phyloP scores from a whole-genome alignment of 139 green algal genomes.

The Protoeuglena noctilucae region DNA sequence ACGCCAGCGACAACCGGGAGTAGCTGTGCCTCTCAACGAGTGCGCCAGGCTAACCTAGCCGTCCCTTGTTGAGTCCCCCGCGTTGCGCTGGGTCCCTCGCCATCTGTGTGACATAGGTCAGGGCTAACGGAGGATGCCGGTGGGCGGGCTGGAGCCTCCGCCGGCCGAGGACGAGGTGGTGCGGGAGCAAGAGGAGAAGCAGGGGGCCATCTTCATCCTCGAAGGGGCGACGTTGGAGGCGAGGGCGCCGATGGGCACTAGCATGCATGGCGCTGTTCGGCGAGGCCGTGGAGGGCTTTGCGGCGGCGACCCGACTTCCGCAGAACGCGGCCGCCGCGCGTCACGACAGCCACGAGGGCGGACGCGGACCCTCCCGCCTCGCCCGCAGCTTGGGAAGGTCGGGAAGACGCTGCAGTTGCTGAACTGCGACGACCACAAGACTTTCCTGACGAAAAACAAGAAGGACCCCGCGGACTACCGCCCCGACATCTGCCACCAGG shows the following conservation, averaged over 20 bases:
- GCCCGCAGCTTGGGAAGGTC: background rate
- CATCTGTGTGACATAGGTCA: too few relatives aligned
- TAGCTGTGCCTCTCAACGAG: too few relatives aligned
- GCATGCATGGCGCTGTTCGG: constrained; percentile 63
- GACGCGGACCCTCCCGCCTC: background rate
- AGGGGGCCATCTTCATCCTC: constrained; percentile 76
- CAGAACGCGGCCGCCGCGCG: background rate
- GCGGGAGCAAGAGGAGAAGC: constrained; percentile 9
- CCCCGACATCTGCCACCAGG: constrained; percentile 87
- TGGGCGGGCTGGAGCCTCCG: constrained; percentile 35
- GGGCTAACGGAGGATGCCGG: too few relatives aligned
- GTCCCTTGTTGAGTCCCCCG: too few relatives aligned
- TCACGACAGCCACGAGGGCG: background rate
- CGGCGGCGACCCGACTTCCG: too few relatives aligned
- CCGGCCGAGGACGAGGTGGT: constrained; percentile 29
- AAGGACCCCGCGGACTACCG: constrained; percentile 74
- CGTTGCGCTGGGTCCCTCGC: too few relatives aligned
- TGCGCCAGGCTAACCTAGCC: too few relatives aligned
- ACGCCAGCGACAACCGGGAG: too few relatives aligned
- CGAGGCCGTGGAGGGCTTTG: background rate
- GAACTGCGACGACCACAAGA: constrained; percentile 91
- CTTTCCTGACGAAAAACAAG: constrained; percentile 65
- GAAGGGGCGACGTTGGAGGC: constrained; percentile 81
- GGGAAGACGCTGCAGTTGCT: constrained; percentile 63
- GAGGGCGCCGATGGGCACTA: too few relatives aligned